Evolutionary conservation across 2,329 filamentous ascomycete species (phyloP), one percentile per base, ranked within the genome.

Genomic region (Bipolaris oryzae): DNA sequence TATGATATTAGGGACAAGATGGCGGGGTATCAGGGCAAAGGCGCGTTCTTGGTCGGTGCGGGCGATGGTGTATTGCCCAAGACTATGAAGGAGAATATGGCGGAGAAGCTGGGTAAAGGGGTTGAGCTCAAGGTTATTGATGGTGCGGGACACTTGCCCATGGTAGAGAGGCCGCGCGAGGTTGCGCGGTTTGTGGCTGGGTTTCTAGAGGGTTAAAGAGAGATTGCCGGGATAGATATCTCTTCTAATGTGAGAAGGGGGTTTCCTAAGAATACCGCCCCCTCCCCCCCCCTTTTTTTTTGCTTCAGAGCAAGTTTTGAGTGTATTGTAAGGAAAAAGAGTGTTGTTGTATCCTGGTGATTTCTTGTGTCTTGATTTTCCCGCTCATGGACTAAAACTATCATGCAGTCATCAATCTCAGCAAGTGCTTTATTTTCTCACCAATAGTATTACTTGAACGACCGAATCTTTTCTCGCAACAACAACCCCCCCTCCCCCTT

Each of bases 121-220:
- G 83, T 82, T 0, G 81, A 85, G 56, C 82, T 92, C 62, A 85
- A 83, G 71, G 75, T 89, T 55, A 84, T 96, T 9, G 84, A 89
- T 0, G 79, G 82, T 7, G 87, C 91, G 0, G 92, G 92, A 0
- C 92, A 96, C 78, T 76, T 96, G 68, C 92, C 92, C 0, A 96
- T 96, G 90, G 87, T 87, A 45, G 92, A 96, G 77, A 84, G 86
- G 63, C 87, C 90, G 0, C 77, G 80, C 54, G 86, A 82, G 3
- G 92, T 93, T 72, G 88, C 88, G 71, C 78, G 83, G 25, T 85
- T 85, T 43, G 79, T 94, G 2, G 77, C 80, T 39, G 78, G 74
- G 7, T 90, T 90, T 50, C 47, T 73, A 11, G 58, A 54, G 25
- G 18, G 34, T 11, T 56, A 15, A 41, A 20, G 2, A 5, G 34